Base-by-base conservation (phyloP, 2,329 filamentous ascomycete species). In the Aspergillus tanneri region DNA sequence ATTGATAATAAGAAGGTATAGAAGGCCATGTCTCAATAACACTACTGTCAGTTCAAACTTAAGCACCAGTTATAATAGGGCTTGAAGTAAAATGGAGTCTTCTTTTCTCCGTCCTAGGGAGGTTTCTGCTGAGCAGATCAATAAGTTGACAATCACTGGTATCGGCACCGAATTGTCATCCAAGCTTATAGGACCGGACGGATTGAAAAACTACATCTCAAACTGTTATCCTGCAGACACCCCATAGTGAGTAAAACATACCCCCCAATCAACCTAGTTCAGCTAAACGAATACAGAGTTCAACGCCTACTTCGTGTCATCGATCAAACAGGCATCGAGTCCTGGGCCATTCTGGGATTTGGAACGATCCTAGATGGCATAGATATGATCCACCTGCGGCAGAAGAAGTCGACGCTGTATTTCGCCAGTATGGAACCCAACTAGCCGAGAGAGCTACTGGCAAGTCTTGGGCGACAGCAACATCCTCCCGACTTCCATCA, bases 391-490 rank as follows among this genome's bases (percentile, higher is more conserved):
- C 40, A 14, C 40, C 40, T 4, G 23, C 40, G 8, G 40, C 40
- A 14, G 11, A 34, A 22, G 25, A 43, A 12, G 40, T 43, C 5
- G 35, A 40, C 23, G 24, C 16, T 5, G 12, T 19, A 14, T 46
- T 46, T 22, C 36, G 25, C n/a, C 9, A 34, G 22, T 39, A 46
- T 22, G 44, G 44, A 3, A 25, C 40, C 36, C 16, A 21, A 18
- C 24, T 46, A 10, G 35, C 44, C 11, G 22, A 23, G 8, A 19
- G 18, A 6, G 44, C 35, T 9, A 36, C 36, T 4, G 19, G n/a
- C 3, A 32, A 41, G 44, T 36, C n/a, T 36, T 46, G 12, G 8
- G n/a, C 6, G 44, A 46, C 19, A 40, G 44, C 18, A 28, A 46
- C 22, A 23, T 28, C 22, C 19, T 22, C 3, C 22, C 27, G 2